phyloP scores from a whole-genome alignment of 208 protist species.

The Herpetomonas muscarum region DNA sequence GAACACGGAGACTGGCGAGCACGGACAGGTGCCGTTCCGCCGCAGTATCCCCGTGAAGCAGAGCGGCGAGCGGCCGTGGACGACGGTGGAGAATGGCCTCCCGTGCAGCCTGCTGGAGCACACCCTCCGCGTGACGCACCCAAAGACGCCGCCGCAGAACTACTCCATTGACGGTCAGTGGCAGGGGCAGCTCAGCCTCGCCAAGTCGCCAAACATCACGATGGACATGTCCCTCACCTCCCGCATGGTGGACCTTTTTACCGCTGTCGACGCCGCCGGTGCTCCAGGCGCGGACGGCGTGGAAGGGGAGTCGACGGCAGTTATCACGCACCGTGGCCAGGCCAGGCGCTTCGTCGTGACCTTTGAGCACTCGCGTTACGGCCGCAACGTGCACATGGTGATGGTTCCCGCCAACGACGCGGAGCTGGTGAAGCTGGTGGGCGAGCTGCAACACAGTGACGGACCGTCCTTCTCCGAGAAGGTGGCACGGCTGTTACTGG shows the following conservation, averaged over 20 bases:
- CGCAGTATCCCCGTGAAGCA: conserved; percentile 82
- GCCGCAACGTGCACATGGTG: conserved; percentile 40
- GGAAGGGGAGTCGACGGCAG: neutral
- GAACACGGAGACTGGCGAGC: conserved; percentile 15
- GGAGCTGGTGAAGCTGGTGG: neutral
- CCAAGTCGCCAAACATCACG: conserved; percentile 1
- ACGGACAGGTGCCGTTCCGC: conserved; percentile 20
- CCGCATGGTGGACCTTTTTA: conserved; percentile 1
- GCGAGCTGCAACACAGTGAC: neutral
- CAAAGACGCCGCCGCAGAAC: conserved; percentile 13
- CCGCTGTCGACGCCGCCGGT: neutral
- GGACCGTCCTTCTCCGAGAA: neutral
- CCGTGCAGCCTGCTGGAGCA: conserved; percentile 80
- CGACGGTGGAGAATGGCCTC: conserved; percentile 52
- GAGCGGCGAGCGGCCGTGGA: conserved; percentile 59
- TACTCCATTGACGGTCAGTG: conserved; percentile 67
- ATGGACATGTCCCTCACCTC: conserved; percentile 11
- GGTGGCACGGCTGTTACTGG: neutral
- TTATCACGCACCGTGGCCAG: conserved; percentile 7
- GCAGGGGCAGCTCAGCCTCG: conserved; percentile 33
- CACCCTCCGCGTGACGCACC: conserved; percentile 53
- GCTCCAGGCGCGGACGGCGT: neutral
- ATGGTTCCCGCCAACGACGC: conserved; percentile 13
- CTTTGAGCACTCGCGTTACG: conserved; percentile 61
- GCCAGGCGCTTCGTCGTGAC: conserved; percentile 27